These are phyloP conservation scores for Neocallimastix lanati DNA, from an alignment of 192 early-diverging fungal genomes.

Conservation along the genomic window DNA sequence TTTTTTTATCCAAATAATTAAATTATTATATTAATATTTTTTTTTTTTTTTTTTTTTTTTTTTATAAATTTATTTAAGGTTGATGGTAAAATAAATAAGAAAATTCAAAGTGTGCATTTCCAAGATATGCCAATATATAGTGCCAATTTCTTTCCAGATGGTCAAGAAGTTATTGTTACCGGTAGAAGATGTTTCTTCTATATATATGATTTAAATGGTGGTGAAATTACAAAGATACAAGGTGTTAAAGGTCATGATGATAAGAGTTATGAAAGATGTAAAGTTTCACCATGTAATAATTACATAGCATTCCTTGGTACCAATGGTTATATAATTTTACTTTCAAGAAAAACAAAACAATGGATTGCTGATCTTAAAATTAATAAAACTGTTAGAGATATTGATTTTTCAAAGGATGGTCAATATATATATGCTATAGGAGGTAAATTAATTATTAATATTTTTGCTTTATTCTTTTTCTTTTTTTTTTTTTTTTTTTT, in stretches of 20 bases:
- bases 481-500: too few species aligned
- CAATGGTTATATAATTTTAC: slow-evolving; percentile 65
- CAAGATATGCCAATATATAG: slow-evolving; percentile 70
- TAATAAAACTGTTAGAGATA: slow-evolving; percentile 55
- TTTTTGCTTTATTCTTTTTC: too few species aligned
- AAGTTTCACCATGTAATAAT: slow-evolving; percentile 45
- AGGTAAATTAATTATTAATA: slow-evolving; percentile 9
- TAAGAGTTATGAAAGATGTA: slow-evolving; percentile 37
- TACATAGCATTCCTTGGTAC: slow-evolving; percentile 61
- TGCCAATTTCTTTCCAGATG: slow-evolving; percentile 57
- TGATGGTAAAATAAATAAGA: slow-evolving; percentile 81
- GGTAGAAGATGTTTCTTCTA: slow-evolving; percentile 73
- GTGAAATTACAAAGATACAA: slow-evolving; percentile 40
- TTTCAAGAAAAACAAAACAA: slow-evolving; percentile 61
- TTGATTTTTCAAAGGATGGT: slow-evolving; percentile 66
- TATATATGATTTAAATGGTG: slow-evolving; percentile 62
- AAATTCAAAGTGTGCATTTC: slow-evolving; percentile 74
- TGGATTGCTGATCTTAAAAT: slow-evolving; percentile 78
- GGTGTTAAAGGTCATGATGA: slow-evolving; percentile 47
- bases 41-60: too few species aligned
- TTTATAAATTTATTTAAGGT: slow-evolving; percentile 17
- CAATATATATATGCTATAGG: slow-evolving; percentile 59
- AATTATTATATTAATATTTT: too few species aligned
- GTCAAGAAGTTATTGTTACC: slow-evolving; percentile 50
- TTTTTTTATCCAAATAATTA: too few species aligned